Evolutionary conservation across 1,139 yeast species (phyloP).

Genomic region (Candida smagusa): DNA sequence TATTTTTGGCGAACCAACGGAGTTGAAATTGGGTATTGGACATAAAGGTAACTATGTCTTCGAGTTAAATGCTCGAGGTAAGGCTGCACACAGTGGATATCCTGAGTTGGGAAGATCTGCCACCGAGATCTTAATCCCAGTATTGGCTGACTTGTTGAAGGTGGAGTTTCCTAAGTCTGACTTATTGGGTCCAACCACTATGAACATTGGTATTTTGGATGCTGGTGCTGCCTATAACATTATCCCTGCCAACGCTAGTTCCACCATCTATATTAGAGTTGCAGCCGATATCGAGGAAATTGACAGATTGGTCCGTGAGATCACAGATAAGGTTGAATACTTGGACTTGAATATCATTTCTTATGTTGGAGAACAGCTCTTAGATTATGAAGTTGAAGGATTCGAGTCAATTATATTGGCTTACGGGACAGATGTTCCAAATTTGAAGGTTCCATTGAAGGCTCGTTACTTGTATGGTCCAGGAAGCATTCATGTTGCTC

Average conservation of each 20-base stretch:
- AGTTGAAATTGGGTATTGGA: slow-evolving; percentile 63
- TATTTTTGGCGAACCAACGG: slow-evolving; percentile 76
- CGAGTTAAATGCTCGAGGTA: slow-evolving; percentile 47
- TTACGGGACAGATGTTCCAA: slow-evolving; percentile 66
- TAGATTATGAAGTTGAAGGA: slow-evolving; percentile 61
- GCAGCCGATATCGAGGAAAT: slow-evolving; percentile 46
- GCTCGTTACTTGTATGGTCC: slow-evolving; percentile 64
- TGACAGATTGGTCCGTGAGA: slow-evolving; percentile 27
- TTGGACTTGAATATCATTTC: slow-evolving; percentile 20
- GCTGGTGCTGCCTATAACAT: slow-evolving; percentile 67
- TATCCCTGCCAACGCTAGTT: slow-evolving; percentile 56
- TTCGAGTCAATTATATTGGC: slow-evolving; percentile 56
- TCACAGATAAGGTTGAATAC: slow-evolving; percentile 30
- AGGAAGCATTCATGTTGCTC: slow-evolving; percentile 66
- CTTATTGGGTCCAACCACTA: slow-evolving; percentile 57
- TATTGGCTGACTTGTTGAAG: slow-evolving; percentile 31
- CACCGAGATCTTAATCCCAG: slow-evolving; percentile 51
- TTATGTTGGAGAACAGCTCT: slow-evolving; percentile 38
- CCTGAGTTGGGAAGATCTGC: slow-evolving; percentile 70
- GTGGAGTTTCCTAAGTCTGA: slow-evolving; percentile 49
- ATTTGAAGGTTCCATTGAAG: slow-evolving; percentile 34
- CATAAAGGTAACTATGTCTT: slow-evolving; percentile 58
- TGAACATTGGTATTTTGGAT: slow-evolving; percentile 55
- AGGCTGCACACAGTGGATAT: slow-evolving; percentile 67
- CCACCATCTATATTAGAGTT: slow-evolving; percentile 51